A percentile compares a stretch with the other conserved stretches of the same genome.
Conservation (phyloP, 2,329 filamentous ascomycete species). For the Xylaria sp. region DNA sequence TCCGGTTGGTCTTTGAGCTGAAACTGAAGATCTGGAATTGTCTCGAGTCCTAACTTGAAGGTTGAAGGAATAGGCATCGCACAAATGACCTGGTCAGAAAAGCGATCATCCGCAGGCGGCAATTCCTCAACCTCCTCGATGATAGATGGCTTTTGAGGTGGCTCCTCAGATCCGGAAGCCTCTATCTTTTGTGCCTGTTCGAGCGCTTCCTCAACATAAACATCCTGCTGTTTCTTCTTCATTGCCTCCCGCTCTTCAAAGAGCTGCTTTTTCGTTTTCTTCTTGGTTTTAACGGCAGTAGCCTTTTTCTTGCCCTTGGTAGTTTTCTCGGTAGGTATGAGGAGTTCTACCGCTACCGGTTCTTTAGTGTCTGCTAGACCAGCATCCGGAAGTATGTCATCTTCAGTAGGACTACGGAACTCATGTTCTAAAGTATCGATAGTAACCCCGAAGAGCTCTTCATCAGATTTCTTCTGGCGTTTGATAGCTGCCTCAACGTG, state of each 20-base stretch:
- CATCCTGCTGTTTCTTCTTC: slow-evolving; percentile 72
- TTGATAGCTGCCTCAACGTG: slow-evolving; percentile 78
- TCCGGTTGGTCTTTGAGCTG: slow-evolving; percentile 61
- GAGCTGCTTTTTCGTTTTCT: slow-evolving; percentile 65
- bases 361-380: slow-evolving; percentile 60
- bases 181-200: slow-evolving; percentile 53
- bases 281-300: slow-evolving; percentile 61
- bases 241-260: slow-evolving; percentile 60
- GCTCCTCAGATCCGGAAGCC: slow-evolving; percentile 48
- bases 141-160: slow-evolving; percentile 41
- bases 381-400: slow-evolving; percentile 61
- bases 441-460: slow-evolving; percentile 78
- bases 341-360: slow-evolving; percentile 56
- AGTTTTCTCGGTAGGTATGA: slow-evolving; percentile 58
- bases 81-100: slow-evolving; percentile 60
- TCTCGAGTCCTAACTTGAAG: slow-evolving; percentile 59
- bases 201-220: slow-evolving; percentile 58
- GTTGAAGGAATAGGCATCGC: slow-evolving; percentile 59
- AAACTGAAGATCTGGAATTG: slow-evolving; percentile 58
- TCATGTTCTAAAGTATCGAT: slow-evolving; percentile 65
- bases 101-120: slow-evolving; percentile 58
- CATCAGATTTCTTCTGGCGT: slow-evolving; percentile 81
- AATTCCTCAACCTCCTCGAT: slow-evolving; percentile 48
- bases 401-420: slow-evolving; percentile 61
- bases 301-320: slow-evolving; percentile 66